Evolutionary conservation across 2,329 filamentous ascomycete genomes (phyloP).

Genomic region (Colletotrichum phormii): DNA sequence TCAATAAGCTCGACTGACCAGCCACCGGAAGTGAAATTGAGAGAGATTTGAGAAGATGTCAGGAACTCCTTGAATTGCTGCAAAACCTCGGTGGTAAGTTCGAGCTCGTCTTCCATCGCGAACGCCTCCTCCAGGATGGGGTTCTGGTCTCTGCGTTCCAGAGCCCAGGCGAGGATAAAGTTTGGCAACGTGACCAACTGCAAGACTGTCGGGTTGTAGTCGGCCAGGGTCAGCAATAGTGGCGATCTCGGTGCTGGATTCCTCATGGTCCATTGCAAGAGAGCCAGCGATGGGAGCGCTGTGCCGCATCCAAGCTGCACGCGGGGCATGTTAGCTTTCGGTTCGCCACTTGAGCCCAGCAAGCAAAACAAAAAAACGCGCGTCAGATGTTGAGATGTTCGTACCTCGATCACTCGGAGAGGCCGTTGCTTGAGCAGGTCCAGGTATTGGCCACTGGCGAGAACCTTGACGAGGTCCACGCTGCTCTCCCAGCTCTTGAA

Average conservation of each 20-base stretch:
- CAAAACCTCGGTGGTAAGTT: conserved; percentile 69
- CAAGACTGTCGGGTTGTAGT: conserved; percentile 84
- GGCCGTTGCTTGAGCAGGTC: conserved; percentile 47
- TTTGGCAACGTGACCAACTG: conserved; percentile 85
- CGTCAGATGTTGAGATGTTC: conserved; percentile 38
- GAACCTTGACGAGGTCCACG: conserved; percentile 80
- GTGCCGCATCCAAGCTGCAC: conserved; percentile 81
- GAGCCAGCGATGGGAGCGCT: conserved; percentile 76
- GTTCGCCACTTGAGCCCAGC: conserved; percentile 14
- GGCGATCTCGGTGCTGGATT: conserved; percentile 42
- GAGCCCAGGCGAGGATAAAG: conserved; percentile 76
- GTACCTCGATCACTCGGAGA: conserved; percentile 66
- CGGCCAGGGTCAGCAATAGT: conserved; percentile 75
- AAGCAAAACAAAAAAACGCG: not conserved
- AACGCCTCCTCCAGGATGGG: conserved; percentile 58
- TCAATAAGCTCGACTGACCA: conserved; percentile 76
- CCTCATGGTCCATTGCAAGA: conserved; percentile 72
- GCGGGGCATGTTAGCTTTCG: conserved; percentile 40
- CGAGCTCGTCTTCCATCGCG: conserved; percentile 69
- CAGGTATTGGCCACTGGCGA: conserved; percentile 57
- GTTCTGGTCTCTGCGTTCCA: conserved; percentile 53
- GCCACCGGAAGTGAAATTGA: conserved; percentile 79
- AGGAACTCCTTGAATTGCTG: conserved; percentile 69
- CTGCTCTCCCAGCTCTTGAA: conserved; percentile 94
- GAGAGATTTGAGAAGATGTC: conserved; percentile 57